These are phyloP conservation scores for Myrmaecium sp. DNA, from an alignment of 2,329 filamentous ascomycete species.

Conservation along the genomic window DNA sequence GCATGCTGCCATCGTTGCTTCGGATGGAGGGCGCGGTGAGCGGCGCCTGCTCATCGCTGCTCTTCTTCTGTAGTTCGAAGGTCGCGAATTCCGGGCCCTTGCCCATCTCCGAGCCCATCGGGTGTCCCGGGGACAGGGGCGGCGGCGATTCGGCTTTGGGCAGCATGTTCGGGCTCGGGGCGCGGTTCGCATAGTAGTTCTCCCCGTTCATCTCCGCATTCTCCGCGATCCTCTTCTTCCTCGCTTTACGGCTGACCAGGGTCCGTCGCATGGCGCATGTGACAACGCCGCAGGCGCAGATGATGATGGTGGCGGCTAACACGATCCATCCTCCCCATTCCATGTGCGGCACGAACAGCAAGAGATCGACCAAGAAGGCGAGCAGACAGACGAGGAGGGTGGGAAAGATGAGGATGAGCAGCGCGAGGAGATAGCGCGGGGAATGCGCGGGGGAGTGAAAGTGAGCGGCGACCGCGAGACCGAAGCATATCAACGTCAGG, in stretches of 20 bases:
- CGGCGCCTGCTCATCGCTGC: constrained; percentile 51
- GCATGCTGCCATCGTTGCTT: constrained; percentile 27
- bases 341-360: constrained; percentile 87
- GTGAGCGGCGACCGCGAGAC: constrained; percentile 65
- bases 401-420: constrained; percentile 75
- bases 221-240: constrained; percentile 77
- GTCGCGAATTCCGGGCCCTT: constrained; percentile 40
- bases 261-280: constrained; percentile 92
- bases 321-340: constrained; percentile 92
- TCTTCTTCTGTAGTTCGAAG: constrained; percentile 45
- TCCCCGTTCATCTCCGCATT: constrained; percentile 96
- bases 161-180: constrained; percentile 24
- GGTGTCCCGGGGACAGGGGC: constrained; percentile 29
- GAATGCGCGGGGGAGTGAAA: constrained; percentile 81
- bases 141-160: constrained; percentile 37
- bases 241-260: constrained; percentile 78
- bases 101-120: constrained; percentile 39
- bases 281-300: constrained; percentile 65
- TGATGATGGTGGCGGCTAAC: constrained; percentile 70
- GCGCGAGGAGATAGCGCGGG: constrained; percentile 64
- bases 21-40: constrained; percentile 48
- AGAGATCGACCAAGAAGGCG: constrained; percentile 81
- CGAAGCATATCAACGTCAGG: constrained; percentile 69
- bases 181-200: constrained; percentile 54
- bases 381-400: constrained; percentile 70